Conservation (phyloP, 108 stramenopile species). For the Nitzschia palea region DNA sequence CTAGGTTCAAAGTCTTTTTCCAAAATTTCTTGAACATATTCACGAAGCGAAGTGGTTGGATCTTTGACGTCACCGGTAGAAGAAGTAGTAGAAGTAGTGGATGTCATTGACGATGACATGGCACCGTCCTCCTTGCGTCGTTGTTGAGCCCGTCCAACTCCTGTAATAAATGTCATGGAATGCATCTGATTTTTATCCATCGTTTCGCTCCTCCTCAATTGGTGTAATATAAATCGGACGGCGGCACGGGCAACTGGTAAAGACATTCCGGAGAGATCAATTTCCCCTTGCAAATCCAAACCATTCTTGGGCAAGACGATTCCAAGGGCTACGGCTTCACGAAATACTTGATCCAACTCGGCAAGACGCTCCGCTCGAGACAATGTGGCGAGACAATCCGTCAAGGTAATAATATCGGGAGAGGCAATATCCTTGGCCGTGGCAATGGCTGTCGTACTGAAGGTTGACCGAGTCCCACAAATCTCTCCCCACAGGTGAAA, state of each 20-base stretch:
- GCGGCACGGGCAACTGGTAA: slow-evolving; percentile 78
- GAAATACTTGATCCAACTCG: slow-evolving; percentile 61
- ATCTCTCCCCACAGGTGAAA: slow-evolving; percentile 74
- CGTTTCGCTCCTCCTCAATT: slow-evolving; percentile 10
- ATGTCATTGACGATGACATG: background rate
- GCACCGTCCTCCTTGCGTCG: slow-evolving; percentile 6
- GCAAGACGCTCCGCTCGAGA: slow-evolving; percentile 35
- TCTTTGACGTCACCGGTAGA: slow-evolving; percentile 21
- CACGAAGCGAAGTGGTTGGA: slow-evolving; percentile 39
- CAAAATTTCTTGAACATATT: slow-evolving; percentile 54
- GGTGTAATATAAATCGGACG: slow-evolving; percentile 54
- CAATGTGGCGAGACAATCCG: slow-evolving; percentile 71
- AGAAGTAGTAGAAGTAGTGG: background rate
- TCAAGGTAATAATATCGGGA: slow-evolving; percentile 83
- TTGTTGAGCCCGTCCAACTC: slow-evolving; percentile 41
- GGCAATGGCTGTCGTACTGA: slow-evolving; percentile 12
- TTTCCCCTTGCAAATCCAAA: slow-evolving; percentile 64
- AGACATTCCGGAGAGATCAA: slow-evolving; percentile 69
- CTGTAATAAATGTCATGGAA: slow-evolving; percentile 77
- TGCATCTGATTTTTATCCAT: slow-evolving; percentile 9
- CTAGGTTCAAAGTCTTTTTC: slow-evolving; percentile 55
- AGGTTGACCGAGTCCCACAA: slow-evolving; percentile 35
- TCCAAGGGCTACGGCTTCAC: slow-evolving; percentile 62
- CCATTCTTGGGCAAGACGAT: slow-evolving; percentile 54
- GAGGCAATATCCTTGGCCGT: slow-evolving; percentile 32